Conservation (phyloP, 1,284 basidiomycete genomes). For the Gymnopus androsaceus region DNA sequence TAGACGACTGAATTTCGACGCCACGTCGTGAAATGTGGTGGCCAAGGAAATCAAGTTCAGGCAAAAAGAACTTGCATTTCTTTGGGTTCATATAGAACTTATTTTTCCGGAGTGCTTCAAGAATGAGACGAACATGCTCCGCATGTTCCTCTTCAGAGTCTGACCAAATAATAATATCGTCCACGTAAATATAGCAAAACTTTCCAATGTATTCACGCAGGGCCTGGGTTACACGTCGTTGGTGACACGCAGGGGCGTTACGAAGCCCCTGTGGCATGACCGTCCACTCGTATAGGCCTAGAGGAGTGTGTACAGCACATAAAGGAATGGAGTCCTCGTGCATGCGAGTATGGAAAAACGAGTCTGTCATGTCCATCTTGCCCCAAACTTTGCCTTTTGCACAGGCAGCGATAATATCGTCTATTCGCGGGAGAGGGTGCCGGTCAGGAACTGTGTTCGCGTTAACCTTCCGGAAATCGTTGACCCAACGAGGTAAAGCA, state of each 20-base stretch:
- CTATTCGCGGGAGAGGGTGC: constrained; percentile 33
- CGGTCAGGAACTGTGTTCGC: constrained; percentile 34
- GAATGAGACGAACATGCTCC: constrained; percentile 27
- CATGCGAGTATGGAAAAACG: too few species aligned
- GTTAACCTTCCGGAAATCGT: constrained; percentile 36
- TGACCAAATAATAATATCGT: constrained; percentile 43
- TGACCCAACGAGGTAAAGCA: constrained; percentile 35
- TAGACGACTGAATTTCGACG: constrained; percentile 23
- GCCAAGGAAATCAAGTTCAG: constrained; percentile 27
- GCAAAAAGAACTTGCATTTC: constrained; percentile 24
- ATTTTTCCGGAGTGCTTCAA: constrained; percentile 24
- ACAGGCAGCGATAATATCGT: constrained; percentile 30
- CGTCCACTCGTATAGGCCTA: constrained; percentile 35
- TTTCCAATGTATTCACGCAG: constrained; percentile 23
- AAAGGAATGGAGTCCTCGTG: too few species aligned
- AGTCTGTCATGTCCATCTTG: constrained; percentile 39
- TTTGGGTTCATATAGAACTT: constrained; percentile 30
- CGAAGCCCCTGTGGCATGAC: constrained; percentile 37
- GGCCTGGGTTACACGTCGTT: constrained; percentile 29
- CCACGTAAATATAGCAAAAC: constrained; percentile 20
- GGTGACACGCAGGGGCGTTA: constrained; percentile 35
- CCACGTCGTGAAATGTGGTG: constrained; percentile 29
- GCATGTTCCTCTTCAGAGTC: constrained; percentile 34
- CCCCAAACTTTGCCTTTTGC: constrained; percentile 30
- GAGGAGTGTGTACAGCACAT: constrained; percentile 32